Evolutionary conservation across 2,329 filamentous ascomycete genomes (phyloP), one percentile per base, ranked within the genome.

Genomic region (Alternaria sp.): DNA sequence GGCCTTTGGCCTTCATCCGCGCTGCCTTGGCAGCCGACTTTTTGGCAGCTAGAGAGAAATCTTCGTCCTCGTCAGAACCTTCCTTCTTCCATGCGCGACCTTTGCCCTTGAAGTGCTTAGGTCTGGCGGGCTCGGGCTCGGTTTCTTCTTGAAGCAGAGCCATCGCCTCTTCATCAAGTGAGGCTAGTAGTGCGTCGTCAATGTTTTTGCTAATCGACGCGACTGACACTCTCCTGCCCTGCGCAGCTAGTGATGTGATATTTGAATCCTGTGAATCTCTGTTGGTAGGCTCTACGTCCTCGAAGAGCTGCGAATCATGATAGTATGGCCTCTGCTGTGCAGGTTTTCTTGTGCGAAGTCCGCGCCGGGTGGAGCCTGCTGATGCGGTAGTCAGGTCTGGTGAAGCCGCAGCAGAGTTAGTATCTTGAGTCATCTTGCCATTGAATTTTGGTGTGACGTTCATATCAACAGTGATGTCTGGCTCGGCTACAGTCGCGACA

Each of bases 251-350:
- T 29, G 57, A 57, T 17, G 29, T n/a, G n/a, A 49, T 50, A 17
- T 42, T 33, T 3, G 34, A 39, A 9, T 45, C 29, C 11, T 59
- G 54, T n/a, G 59, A 58, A 21, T 62, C 56, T 21, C 46, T 46
- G n/a, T 48, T 55, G 13, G 26, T 36, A 8, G 62, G 62, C 31
- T 60, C 59, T 24, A 52, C 56, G 23, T 65, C 60, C 24, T 76
- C 72, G 37, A 73, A 75, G 3, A 73, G 51, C 45, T 75, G 70
- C 14, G 71, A 72, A 60, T 75, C 66, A 28, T 74, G 71, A 40
- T 66, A 72, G 59, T 77, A 77, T 9, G 74, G 74, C 24, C 73
- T 66, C 52, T 75, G 70, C 50, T 77, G 74, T 17, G 74, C 72
- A 33, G 73, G 71, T 39, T 72, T 74, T 53, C 74, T 67, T 26